Base-by-base conservation (phyloP, 495 filamentous ascomycete genomes). In the Annulohypoxylon stygium region DNA sequence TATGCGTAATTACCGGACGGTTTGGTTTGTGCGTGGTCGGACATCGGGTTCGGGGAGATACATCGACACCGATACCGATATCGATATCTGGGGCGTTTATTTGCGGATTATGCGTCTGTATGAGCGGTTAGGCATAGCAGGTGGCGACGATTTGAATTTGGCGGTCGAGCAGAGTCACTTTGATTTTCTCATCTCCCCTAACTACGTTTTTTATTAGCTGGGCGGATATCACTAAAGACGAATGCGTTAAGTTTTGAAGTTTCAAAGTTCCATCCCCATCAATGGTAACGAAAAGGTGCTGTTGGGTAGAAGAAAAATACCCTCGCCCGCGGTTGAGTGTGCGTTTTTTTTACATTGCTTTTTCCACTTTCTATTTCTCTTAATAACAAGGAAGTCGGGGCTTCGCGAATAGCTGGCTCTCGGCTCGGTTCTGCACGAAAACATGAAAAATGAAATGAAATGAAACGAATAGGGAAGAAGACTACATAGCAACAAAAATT, bases 271-370 rank as follows among this genome's bases (percentile, higher is more conserved):
- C 5, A 30, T 30, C 5, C 1, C 3, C 25, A 12, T 25, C 12
- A 7, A 37, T 11, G 33, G 30, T 30, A 1, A 30, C 30, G 3
- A 54, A 69, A 61, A 54, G 26, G 65, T 33, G 16, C 30, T 23
- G 6, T 20, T 53, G 23, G 55, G 65, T 18, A 18, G 41, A 61
- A 51, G 51, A 67, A 30, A 53, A 61, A 68, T 68, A 68, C 65
- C 55, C 65, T 68, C 55, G 30, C 10, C 23, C 23, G 9, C 45
- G 47, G 11, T 41, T 12, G 0, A 11, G 39, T 54, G 12, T 18
- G 51, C 51, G 16, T 51, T 12, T 33, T 33, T 48, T 34, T 2
- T 54, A 33, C 45, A 41, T 37, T 55, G 3, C 61, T 58, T 18
- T 10, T 39, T 57, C 5, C 14, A 23, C 0, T 58, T 26, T 39